Evolutionary conservation across 169 alveolate species (phyloP).

Genomic region (Plasmodium falciparum): DNA sequence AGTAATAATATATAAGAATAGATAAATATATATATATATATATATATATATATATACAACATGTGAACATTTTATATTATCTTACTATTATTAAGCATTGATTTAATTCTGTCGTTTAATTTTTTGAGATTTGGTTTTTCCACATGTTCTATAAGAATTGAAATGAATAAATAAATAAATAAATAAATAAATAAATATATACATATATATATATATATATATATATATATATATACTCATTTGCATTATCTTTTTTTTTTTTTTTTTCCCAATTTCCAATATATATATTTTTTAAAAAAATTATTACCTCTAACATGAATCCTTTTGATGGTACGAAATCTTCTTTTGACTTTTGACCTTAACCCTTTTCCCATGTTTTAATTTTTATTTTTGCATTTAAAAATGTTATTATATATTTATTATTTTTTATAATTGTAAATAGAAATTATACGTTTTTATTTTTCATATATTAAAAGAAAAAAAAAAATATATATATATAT

Average conservation of each 20-base stretch:
- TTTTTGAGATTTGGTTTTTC: slow-evolving; percentile 47
- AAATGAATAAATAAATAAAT: not conserved
- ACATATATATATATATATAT: slow-evolving; percentile 9
- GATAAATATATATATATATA: not conserved
- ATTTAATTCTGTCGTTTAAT: slow-evolving; percentile 34
- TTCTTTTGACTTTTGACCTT: slow-evolving; percentile 85
- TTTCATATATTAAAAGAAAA: not conserved
- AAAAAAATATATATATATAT: not conserved
- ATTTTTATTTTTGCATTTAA: not conserved
- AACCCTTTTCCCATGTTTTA: slow-evolving; percentile 85
- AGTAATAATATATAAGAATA: not conserved
- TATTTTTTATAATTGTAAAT: not conserved
- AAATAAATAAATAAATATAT: slow-evolving; percentile 22
- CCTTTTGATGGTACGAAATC: slow-evolving; percentile 87
- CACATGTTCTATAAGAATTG: slow-evolving; percentile 21
- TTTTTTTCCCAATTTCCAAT: not conserved
- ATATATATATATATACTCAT: slow-evolving; percentile 79
- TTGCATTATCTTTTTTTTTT: slow-evolving; percentile 24
- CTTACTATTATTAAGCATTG: slow-evolving; percentile 40
- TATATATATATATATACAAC: not conserved
- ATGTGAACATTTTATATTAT: not conserved
- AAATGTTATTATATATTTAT: not conserved
- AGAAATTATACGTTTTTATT: not conserved
- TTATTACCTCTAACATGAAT: slow-evolving; percentile 81
- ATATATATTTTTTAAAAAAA: not conserved